phyloP scores from a whole-genome alignment of 2,329 filamentous ascomycete genomes.

The Chaetomium sp. region DNA sequence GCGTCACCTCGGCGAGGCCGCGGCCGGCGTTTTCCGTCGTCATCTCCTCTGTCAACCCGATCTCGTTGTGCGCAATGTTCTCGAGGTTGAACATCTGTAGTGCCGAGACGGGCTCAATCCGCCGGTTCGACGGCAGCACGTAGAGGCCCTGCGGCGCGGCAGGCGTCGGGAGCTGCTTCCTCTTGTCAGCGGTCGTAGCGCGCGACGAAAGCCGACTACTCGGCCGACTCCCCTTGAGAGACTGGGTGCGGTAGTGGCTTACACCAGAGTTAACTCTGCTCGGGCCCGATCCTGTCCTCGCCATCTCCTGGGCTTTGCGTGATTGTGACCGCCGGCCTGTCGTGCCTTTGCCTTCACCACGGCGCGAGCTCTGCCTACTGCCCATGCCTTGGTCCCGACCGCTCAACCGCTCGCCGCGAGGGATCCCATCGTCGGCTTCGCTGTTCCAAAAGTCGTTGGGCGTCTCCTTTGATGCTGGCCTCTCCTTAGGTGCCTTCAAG shows the following conservation, averaged over 20 bases:
- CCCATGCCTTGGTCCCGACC: constrained; percentile 56
- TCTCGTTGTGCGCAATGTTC: constrained; percentile 83
- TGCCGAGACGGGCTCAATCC: constrained; percentile 66
- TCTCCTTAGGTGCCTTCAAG: constrained; percentile 39
- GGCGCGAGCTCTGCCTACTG: constrained; percentile 53
- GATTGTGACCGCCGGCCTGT: constrained; percentile 56
- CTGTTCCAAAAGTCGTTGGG: constrained; percentile 69
- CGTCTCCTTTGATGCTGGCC: constrained; percentile 38
- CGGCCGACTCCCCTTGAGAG: constrained; percentile 36
- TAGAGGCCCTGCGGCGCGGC: constrained; percentile 50
- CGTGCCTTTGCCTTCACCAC: constrained; percentile 56
- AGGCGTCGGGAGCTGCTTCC: constrained; percentile 41
- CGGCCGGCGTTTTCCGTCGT: constrained; percentile 90
- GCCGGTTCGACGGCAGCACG: constrained; percentile 56
- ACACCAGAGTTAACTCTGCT: constrained; percentile 54
- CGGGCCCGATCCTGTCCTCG: constrained; percentile 35
- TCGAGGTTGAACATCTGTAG: constrained; percentile 91
- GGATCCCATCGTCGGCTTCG: constrained; percentile 65
- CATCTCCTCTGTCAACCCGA: constrained; percentile 84
- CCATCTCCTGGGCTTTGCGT: constrained; percentile 55
- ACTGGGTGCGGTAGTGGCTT: constrained; percentile 38
- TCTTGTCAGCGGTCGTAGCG: constrained; percentile 39
- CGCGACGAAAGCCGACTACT: constrained; percentile 38
- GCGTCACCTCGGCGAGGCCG: constrained; percentile 81
- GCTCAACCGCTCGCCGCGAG: constrained; percentile 50